A percentile compares a stretch with the other conserved stretches of the same genome.
Conservation (phyloP, 345 rosid genomes). For the Raphanus sativus region DNA sequence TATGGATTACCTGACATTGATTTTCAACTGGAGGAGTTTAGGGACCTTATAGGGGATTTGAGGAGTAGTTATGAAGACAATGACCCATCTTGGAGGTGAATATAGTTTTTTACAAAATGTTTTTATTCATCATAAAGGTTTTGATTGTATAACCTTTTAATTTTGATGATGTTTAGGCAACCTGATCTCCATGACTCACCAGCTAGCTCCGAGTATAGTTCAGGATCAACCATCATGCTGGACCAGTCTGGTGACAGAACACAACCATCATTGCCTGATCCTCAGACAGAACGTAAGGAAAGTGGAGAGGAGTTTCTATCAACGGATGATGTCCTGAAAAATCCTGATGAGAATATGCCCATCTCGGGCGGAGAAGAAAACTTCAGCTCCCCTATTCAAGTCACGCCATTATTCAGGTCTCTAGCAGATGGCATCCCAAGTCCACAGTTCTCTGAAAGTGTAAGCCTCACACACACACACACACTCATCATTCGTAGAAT, state of each 20-base stretch:
- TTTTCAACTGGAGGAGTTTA: constrained; percentile 73
- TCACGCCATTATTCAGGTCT: constrained; percentile 94
- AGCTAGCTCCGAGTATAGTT: constrained; percentile 82
- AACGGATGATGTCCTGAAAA: constrained; percentile 44
- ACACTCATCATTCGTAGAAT: background rate
- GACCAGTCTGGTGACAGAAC: constrained; percentile 48
- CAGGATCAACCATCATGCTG: constrained; percentile 68
- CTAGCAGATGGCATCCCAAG: constrained; percentile 95
- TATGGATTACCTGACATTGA: constrained; percentile 55
- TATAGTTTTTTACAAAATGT: background rate
- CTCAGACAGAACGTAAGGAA: constrained; percentile 43
- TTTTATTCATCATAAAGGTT: constrained; percentile 6
- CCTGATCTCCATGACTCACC: constrained; percentile 81
- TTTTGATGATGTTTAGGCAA: constrained; percentile 56
- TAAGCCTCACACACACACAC: constrained; percentile 42
- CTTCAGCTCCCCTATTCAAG: constrained; percentile 76
- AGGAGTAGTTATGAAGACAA: constrained; percentile 63
- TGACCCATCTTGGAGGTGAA: constrained; percentile 72
- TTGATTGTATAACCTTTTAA: constrained; percentile 32
- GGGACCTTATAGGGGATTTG: constrained; percentile 70
- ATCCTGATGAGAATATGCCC: constrained; percentile 41
- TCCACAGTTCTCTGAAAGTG: constrained; percentile 97
- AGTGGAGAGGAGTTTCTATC: constrained; percentile 49
- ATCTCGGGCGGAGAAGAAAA: constrained; percentile 49
- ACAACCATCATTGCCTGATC: constrained; percentile 48